Base-by-base conservation (phyloP, 202 grass and related monocot genomes). In the Saccharum hybrid region DNA sequence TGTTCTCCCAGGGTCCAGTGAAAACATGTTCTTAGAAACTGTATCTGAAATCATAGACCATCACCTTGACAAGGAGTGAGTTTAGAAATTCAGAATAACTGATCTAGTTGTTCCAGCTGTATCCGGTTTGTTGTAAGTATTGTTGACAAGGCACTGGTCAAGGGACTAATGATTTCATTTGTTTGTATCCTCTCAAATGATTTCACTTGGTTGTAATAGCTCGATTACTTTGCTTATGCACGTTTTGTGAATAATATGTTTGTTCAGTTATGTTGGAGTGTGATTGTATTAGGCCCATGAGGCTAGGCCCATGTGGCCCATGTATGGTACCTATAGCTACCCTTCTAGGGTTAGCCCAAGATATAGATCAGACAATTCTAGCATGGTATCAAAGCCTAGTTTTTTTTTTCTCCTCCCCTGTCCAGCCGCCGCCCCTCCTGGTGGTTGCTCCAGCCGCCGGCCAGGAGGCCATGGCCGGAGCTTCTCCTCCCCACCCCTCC, bases 1-100 rank as follows among this genome's bases (percentile, higher is more conserved):
- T 78, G 80, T 86, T 72, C 86, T 96, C 23, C 88, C 83, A 22
- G 81, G 48, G 69, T 79, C 86, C 70, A 85, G 74, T 3, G 90
- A 93, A 87, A 72, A 64, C 12, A 73, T 77, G 63, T 89, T 96
- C 65, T 54, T 96, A 63, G 88, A 91, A 77, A 87, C 83, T 4
- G 36, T 96, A 43, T 93, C 90, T 30, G 85, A 84, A 40, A 78
- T 91, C 79, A 89, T 96, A 78, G 84, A 96, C 49, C 81, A 48
- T 67, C 75, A 85, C 87, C 81, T 96, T 39, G 77, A 75, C 80
- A 75, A 75, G 80, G 45, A 79, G 18, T 75, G 57, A 66, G 48
- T 37, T 74, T 86, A 86, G 78, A 66, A 19, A 33, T 71, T 72
- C 48, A 77, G 83, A 91, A 90, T 90, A 83, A 90, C 79, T 82